Evolutionary conservation across 2,329 filamentous ascomycete species (phyloP).

Genomic region (Grosmannia serpens): DNA sequence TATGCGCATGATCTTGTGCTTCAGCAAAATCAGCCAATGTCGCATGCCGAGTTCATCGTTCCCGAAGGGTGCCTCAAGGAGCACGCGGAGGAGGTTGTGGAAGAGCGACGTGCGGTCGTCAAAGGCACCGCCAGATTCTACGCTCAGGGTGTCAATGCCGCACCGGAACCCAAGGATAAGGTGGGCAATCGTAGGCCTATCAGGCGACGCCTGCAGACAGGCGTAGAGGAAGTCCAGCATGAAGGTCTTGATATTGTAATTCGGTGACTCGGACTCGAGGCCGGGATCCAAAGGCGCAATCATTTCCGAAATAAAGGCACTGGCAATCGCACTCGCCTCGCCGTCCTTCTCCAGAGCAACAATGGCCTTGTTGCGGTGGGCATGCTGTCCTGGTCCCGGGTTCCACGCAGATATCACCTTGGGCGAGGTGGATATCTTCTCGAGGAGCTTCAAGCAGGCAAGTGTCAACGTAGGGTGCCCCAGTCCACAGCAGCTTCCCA

Average conservation of each 20-base stretch:
- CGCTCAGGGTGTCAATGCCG: slow-evolving; percentile 54
- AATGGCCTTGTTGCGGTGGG: slow-evolving; percentile 71
- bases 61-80: slow-evolving; percentile 55
- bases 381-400: slow-evolving; percentile 47
- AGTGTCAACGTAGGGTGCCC: slow-evolving; percentile 72
- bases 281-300: slow-evolving; percentile 60
- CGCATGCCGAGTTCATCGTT: slow-evolving; percentile 47
- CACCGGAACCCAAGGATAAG: slow-evolving; percentile 81
- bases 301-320: slow-evolving; percentile 60
- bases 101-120: slow-evolving; percentile 65
- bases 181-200: slow-evolving; percentile 80
- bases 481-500: slow-evolving; percentile 79
- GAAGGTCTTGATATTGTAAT: slow-evolving; percentile 71
- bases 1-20: slow-evolving; percentile 58
- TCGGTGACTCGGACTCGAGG: slow-evolving; percentile 54
- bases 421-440: slow-evolving; percentile 74
- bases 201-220: slow-evolving; percentile 63
- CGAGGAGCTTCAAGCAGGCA: slow-evolving; percentile 68
- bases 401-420: slow-evolving; percentile 64
- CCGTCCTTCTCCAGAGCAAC: slow-evolving; percentile 76
- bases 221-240: slow-evolving; percentile 78
- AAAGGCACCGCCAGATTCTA: slow-evolving; percentile 60
- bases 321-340: slow-evolving; percentile 68
- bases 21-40: slow-evolving; percentile 58
- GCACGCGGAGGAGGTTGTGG: slow-evolving; percentile 65